phyloP scores from a whole-genome alignment of 257 asterid species.

The Ehretia macrophylla region DNA sequence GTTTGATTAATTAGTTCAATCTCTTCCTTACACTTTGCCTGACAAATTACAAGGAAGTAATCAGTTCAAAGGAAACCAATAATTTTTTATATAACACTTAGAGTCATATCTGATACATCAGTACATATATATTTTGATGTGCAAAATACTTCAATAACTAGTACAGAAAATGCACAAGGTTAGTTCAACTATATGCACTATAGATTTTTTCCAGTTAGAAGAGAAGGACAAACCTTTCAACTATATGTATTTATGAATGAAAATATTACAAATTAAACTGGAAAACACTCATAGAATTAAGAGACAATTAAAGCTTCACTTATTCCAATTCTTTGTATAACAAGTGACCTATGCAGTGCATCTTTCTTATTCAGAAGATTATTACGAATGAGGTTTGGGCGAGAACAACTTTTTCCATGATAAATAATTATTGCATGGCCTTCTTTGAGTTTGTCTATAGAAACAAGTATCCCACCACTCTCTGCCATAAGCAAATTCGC shows the following conservation, averaged over 20 bases:
- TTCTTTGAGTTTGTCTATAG: conserved; percentile 70
- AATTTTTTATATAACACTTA: no score
- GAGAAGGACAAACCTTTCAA: conserved; percentile 3
- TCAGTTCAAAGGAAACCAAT: no score
- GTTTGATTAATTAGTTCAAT: no score
- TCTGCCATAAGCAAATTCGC: conserved; percentile 64
- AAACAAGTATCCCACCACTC: conserved; percentile 72
- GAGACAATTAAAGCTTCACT: conserved; percentile 26
- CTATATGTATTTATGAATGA: not conserved
- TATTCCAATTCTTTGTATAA: conserved; percentile 87
- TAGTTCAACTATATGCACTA: not conserved
- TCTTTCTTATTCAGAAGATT: conserved; percentile 68
- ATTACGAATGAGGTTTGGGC: conserved; percentile 43
- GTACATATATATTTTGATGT: conserved; percentile 14
- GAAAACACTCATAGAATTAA: not conserved
- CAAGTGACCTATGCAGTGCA: conserved; percentile 76
- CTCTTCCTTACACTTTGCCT: no score
- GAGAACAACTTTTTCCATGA: conserved; percentile 87
- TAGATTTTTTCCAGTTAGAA: not conserved
- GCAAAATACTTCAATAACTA: conserved; percentile 88
- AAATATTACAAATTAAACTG: not conserved
- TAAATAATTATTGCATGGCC: conserved; percentile 87
- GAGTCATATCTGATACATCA: no score
- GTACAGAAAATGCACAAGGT: conserved; percentile 6
- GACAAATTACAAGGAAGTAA: no score